phyloP scores from a whole-genome alignment of 176 grass and related monocot genomes.

The Elaeis guineensis region DNA sequence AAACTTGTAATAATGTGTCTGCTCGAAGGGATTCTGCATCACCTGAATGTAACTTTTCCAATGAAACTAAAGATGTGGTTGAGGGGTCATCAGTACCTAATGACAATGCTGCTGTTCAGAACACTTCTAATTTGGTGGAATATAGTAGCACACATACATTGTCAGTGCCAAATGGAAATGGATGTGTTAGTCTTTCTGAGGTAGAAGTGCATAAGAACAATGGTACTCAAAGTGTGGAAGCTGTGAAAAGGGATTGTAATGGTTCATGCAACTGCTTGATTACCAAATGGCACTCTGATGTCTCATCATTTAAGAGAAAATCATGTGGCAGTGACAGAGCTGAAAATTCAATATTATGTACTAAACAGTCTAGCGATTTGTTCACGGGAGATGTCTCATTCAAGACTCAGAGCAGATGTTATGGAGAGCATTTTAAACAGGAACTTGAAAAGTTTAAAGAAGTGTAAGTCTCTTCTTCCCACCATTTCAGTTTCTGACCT shows the following conservation, averaged over 20 bases:
- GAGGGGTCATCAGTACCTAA: slow-evolving; percentile 22
- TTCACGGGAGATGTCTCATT: slow-evolving; percentile 21
- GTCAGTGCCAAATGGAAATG: slow-evolving; percentile 37
- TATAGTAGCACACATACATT: slow-evolving; percentile 15
- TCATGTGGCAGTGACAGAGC: slow-evolving; percentile 9
- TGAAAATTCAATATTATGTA: slow-evolving; percentile 23
- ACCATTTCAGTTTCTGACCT: too few species aligned
- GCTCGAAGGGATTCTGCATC: slow-evolving; percentile 10
- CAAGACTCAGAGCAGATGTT: slow-evolving; percentile 21
- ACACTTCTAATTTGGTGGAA: slow-evolving; percentile 16
- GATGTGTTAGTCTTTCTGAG: slow-evolving; percentile 5
- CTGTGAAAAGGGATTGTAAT: slow-evolving; percentile 16
- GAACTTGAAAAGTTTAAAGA: slow-evolving; percentile 59
- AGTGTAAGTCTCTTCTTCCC: slow-evolving; percentile 42
- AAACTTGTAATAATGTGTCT: slow-evolving; percentile 31
- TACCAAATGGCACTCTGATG: slow-evolving; percentile 6
- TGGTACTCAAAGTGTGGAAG: slow-evolving; percentile 7
- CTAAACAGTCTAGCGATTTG: slow-evolving; percentile 22
- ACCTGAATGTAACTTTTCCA: slow-evolving; percentile 17
- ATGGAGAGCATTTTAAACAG: slow-evolving; percentile 25
- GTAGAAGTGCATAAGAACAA: slow-evolving; percentile 8
- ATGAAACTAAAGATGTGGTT: slow-evolving; percentile 20
- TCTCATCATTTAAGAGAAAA: slow-evolving; percentile 21
- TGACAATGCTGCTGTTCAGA: slow-evolving; percentile 18
- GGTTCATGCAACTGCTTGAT: slow-evolving; percentile 15